Conservation (phyloP, 2,329 filamentous ascomycete species). For the Aphanocladium album region DNA sequence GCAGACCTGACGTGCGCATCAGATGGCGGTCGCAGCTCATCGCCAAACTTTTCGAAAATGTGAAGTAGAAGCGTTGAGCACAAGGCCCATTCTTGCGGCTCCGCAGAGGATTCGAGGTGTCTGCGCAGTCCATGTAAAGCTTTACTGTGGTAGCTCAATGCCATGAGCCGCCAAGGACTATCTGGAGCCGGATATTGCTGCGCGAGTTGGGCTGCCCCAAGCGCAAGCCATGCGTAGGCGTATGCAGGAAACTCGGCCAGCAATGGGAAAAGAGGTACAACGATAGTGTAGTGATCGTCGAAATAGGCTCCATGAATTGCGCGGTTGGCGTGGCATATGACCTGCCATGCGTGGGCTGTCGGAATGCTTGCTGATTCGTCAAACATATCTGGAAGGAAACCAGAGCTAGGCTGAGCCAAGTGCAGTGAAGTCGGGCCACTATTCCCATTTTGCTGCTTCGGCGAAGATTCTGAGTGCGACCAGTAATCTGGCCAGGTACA, state of each 20-base stretch:
- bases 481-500: background rate
- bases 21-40: background rate
- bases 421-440: no score
- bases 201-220: background rate
- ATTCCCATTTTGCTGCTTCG: no score
- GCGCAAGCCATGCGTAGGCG: background rate
- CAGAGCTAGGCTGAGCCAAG: background rate
- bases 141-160: background rate
- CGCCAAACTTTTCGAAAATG: conserved; percentile 1
- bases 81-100: background rate
- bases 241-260: background rate
- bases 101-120: background rate
- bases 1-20: background rate
- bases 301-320: background rate
- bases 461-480: background rate
- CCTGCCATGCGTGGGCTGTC: background rate
- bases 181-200: background rate
- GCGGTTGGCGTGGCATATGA: background rate
- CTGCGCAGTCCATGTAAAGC: background rate
- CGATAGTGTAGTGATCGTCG: background rate
- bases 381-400: background rate
- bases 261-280: background rate
- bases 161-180: background rate
- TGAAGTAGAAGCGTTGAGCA: background rate
- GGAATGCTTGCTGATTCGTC: background rate